phyloP scores from a whole-genome alignment of 352 stramenopile species.

The Ophiocytium majus region DNA sequence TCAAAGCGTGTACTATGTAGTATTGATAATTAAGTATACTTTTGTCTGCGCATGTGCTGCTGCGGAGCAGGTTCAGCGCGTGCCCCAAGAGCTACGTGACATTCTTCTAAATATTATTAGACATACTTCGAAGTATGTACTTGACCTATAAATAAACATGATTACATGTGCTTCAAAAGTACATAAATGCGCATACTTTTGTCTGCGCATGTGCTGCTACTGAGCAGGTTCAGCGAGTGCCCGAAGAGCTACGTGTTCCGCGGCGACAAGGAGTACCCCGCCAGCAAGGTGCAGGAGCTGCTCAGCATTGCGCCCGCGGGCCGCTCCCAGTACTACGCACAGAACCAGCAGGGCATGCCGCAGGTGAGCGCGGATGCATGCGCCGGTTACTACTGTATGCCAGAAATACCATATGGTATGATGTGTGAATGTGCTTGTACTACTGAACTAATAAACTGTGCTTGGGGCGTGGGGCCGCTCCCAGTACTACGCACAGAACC shows the following conservation, averaged over 20 bases:
- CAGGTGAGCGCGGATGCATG: conserved; percentile 12
- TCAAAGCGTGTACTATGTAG: no score
- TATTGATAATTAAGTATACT: no score
- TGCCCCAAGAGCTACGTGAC: not conserved
- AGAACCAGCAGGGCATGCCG: conserved; percentile 34
- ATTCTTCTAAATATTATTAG: no score
- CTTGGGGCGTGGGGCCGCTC: conserved; percentile 59
- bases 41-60: no score
- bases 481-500: conserved; percentile 31
- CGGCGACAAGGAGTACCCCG: conserved; percentile 95
- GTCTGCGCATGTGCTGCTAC: not conserved
- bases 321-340: conserved; percentile 23
- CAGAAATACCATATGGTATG: no score
- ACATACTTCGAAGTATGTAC: no score
- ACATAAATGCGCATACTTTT: not conserved
- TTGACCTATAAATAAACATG: no score
- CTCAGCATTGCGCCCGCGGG: conserved; percentile 72
- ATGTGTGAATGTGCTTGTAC: no score
- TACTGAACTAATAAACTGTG: no score
- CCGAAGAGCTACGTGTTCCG: conserved; percentile 88
- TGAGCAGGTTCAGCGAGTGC: conserved; percentile 41
- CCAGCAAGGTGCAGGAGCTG: conserved; percentile 84
- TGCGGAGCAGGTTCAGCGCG: not conserved
- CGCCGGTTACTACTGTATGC: no score
- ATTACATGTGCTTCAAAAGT: no score